Percentiles rank a stretch among this genome's conserved stretches.
Conservation (phyloP, 176 grass and related monocot genomes). For the Pontederia crassipes region DNA sequence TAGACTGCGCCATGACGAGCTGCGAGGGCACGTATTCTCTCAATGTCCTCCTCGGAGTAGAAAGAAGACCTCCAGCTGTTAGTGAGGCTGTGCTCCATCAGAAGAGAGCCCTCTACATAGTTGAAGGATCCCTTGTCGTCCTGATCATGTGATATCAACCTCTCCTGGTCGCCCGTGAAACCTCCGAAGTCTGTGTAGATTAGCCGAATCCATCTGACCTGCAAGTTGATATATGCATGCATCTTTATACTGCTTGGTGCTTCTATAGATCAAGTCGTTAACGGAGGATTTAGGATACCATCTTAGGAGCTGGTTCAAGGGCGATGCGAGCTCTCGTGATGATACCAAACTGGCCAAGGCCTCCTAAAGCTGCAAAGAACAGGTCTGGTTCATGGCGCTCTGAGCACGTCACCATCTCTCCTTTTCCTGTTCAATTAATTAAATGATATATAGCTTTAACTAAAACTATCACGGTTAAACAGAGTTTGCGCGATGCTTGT, state of each 20-base stretch:
- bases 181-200: constrained; percentile 13
- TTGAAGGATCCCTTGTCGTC: neutral
- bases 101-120: constrained; percentile 9
- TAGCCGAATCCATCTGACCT: constrained; percentile 13
- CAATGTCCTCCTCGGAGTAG: neutral
- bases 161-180: constrained; percentile 1
- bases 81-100: neutral
- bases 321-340: constrained; percentile 17
- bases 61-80: constrained; percentile 5
- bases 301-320: constrained; percentile 4
- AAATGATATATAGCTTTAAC: neutral
- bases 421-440: neutral
- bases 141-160: neutral
- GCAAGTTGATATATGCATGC: neutral
- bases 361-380: constrained; percentile 12
- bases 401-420: constrained; percentile 17
- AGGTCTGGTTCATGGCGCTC: neutral
- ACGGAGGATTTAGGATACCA: neutral
- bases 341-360: constrained; percentile 19
- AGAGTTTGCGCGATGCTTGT: neutral
- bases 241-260: neutral
- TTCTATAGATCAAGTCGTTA: too few relatives aligned
- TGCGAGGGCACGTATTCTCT: neutral
- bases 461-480: neutral
- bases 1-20: neutral